These are phyloP conservation scores for Xylaria sp. DNA, from an alignment of 2,329 filamentous ascomycete species.

Conservation along the genomic window DNA sequence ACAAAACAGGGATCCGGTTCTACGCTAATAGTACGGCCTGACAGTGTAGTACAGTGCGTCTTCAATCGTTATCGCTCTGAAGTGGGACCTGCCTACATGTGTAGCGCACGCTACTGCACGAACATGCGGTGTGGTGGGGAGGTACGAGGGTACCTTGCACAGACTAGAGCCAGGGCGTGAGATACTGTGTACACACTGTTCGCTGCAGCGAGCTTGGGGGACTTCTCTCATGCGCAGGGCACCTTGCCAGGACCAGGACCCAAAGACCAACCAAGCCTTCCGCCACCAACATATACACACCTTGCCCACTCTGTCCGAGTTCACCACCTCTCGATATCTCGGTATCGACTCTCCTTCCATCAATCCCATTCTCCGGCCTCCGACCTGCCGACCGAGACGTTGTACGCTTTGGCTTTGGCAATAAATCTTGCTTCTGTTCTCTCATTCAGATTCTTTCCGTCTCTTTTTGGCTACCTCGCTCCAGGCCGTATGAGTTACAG, in stretches of 20 bases:
- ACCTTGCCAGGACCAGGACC: conserved; percentile 10
- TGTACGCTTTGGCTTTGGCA: not conserved
- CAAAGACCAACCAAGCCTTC: conserved; percentile 23
- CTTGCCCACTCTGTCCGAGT: conserved; percentile 20
- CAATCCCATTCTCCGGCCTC: conserved; percentile 1
- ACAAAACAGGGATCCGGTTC: too few relatives aligned
- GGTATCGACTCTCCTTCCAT: conserved; percentile 3
- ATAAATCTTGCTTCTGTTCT: conserved; percentile 1
- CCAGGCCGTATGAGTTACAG: not conserved
- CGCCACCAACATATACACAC: conserved; percentile 20
- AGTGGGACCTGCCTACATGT: conserved; percentile 17
- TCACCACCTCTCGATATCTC: conserved; percentile 21
- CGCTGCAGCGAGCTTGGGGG: conserved; percentile 9
- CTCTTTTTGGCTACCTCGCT: not conserved
- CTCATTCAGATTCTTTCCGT: not conserved
- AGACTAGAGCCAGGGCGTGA: not conserved
- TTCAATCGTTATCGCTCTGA: conserved; percentile 15
- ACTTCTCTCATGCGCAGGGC: not conserved
- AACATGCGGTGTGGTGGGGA: conserved; percentile 21
- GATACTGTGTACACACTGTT: not conserved
- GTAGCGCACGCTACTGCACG: too few relatives aligned
- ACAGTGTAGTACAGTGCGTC: too few relatives aligned
- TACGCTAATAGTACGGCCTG: too few relatives aligned
- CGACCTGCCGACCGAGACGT: not conserved
- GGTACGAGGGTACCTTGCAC: conserved; percentile 8